Evolutionary conservation across 129 eudicot species (phyloP).

Genomic region (Flaveria sonorensis): DNA sequence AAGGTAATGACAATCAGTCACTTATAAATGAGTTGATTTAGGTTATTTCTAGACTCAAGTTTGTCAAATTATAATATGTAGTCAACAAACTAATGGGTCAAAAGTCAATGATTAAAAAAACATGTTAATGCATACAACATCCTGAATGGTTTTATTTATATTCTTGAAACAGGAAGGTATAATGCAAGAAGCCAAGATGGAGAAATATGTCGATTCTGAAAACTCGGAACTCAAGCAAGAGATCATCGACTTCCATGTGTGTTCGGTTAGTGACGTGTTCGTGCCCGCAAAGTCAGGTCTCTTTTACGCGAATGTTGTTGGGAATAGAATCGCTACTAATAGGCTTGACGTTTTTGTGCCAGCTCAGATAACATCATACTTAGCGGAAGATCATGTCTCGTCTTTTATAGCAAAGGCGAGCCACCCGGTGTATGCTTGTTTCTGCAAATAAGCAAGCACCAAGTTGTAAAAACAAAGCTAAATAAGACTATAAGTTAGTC

Average conservation of each 20-base stretch:
- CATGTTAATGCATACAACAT: background rate
- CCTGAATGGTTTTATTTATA: background rate
- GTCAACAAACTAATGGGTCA: background rate
- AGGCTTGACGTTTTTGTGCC: slow-evolving; percentile 56
- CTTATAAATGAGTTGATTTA: background rate
- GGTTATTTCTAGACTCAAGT: too few relatives aligned
- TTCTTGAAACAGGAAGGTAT: slow-evolving; percentile 48
- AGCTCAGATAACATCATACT: slow-evolving; percentile 36
- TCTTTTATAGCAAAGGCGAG: slow-evolving; percentile 50
- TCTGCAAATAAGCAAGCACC: slow-evolving; percentile 41
- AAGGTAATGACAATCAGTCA: slow-evolving; percentile 44
- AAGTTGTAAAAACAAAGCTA: background rate
- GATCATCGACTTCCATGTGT: slow-evolving; percentile 59
- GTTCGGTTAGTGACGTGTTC: slow-evolving; percentile 57
- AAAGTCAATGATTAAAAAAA: background rate
- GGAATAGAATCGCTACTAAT: slow-evolving; percentile 54
- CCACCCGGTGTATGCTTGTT: slow-evolving; percentile 65
- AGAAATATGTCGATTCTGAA: slow-evolving; percentile 16
- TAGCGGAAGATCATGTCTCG: slow-evolving; percentile 50
- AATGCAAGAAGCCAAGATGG: slow-evolving; percentile 43
- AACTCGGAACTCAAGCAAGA: slow-evolving; percentile 33
- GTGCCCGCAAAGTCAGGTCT: slow-evolving; percentile 53
- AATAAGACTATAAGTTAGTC: slow-evolving; percentile 36
- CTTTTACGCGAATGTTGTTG: slow-evolving; percentile 63
- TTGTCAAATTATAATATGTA: too few relatives aligned